Conservation (phyloP, 306 rosid genomes). For the Gleditsia sinensis region DNA sequence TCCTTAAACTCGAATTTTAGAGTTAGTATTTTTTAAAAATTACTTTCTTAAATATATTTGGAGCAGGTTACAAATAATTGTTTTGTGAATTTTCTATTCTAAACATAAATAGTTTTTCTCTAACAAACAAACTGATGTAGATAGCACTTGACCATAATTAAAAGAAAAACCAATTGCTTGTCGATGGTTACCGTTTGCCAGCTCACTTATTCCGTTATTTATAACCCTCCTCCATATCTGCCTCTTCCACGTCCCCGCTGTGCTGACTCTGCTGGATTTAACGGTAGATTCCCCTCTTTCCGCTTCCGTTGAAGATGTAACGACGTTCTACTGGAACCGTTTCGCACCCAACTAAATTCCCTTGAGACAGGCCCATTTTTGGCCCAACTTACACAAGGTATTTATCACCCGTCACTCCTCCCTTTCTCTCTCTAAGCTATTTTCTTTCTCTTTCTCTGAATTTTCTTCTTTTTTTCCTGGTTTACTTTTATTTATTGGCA, state of each 20-base stretch:
- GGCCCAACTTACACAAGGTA: constrained; percentile 56
- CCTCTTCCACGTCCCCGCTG: constrained; percentile 31
- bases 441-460: constrained; percentile 25
- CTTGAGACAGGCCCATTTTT: constrained; percentile 56
- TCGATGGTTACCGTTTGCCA: constrained; percentile 42
- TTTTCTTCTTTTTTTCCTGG: constrained; percentile 30
- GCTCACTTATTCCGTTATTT: constrained; percentile 37
- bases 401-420: constrained; percentile 23
- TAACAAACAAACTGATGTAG: too few species aligned
- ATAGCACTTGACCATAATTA: too few species aligned
- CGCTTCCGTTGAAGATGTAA: constrained; percentile 21
- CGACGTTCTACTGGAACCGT: constrained; percentile 37
- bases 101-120: too few species aligned
- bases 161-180: not conserved
- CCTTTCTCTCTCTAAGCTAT: constrained; percentile 26
- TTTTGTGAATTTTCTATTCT: too few species aligned
- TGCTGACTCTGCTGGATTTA: constrained; percentile 33
- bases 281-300: constrained; percentile 26
- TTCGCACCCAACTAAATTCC: not conserved
- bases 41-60: too few species aligned
- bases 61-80: too few species aligned
- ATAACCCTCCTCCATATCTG: not conserved
- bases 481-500: constrained; percentile 35
- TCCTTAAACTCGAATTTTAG: too few species aligned
- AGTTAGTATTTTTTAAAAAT: too few species aligned